Conservation (phyloP, 1,139 yeast genomes). For the Taiozyma onychis region DNA sequence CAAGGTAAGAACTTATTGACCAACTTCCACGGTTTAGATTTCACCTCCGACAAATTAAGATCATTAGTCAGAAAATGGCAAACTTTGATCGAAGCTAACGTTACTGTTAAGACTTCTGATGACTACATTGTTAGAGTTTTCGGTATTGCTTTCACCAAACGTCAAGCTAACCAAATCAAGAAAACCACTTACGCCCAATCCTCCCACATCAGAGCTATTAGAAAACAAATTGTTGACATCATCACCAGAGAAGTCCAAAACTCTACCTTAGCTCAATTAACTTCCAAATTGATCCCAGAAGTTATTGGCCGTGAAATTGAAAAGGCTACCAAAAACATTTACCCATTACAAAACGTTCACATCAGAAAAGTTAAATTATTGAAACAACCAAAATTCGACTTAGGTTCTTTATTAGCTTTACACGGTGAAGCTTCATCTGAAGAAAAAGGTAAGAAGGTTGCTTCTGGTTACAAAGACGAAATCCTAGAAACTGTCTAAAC, state of each 20-base stretch:
- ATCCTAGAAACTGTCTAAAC: conserved; percentile 75
- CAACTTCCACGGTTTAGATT: conserved; percentile 94
- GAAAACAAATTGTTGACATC: conserved; percentile 84
- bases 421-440: conserved; percentile 86
- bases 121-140: conserved; percentile 86
- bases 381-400: conserved; percentile 88
- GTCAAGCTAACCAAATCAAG: conserved; percentile 85
- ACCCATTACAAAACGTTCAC: conserved; percentile 89
- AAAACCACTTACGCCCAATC: conserved; percentile 89
- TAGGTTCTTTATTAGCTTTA: conserved; percentile 81
- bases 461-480: conserved; percentile 85
- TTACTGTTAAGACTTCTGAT: conserved; percentile 87
- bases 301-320: conserved; percentile 89
- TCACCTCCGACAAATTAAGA: conserved; percentile 86
- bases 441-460: conserved; percentile 88
- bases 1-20: conserved; percentile 90
- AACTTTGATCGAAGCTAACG: conserved; percentile 85
- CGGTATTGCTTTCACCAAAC: conserved; percentile 90
- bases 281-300: conserved; percentile 85
- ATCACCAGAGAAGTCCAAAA: conserved; percentile 81
- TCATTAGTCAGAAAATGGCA: conserved; percentile 94
- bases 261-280: conserved; percentile 82
- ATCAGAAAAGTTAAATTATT: conserved; percentile 88
- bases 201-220: conserved; percentile 77
- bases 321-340: conserved; percentile 77